Percentiles rank a stretch among this genome's conserved stretches.
These are phyloP conservation scores for Candida tallmaniae DNA, from an alignment of 805 yeast species.

Conservation along the genomic window DNA sequence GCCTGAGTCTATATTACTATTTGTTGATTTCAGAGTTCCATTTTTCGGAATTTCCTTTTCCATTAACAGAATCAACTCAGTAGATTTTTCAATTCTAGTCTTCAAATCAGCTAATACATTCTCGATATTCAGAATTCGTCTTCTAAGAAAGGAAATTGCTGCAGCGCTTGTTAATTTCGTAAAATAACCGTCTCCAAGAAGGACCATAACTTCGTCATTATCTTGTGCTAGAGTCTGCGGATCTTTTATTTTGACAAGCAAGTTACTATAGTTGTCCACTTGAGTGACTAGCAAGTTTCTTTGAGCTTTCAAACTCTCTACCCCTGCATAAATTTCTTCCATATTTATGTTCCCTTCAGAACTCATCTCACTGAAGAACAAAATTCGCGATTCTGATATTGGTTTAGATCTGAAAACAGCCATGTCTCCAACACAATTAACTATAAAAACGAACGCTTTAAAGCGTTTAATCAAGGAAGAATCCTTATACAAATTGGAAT, in stretches of 20 bases:
- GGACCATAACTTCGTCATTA: slow-evolving; percentile 14
- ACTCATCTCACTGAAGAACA: neutral
- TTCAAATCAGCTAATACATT: slow-evolving; percentile 40
- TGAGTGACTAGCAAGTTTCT: neutral
- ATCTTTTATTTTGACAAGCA: too few species aligned
- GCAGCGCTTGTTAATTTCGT: slow-evolving; percentile 25
- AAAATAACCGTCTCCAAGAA: slow-evolving; percentile 39
- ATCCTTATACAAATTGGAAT: slow-evolving; percentile 54
- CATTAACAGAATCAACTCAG: too few species aligned
- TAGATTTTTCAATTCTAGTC: slow-evolving; percentile 28
- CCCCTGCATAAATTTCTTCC: neutral
- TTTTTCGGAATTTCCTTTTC: slow-evolving; percentile 5
- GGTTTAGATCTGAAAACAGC: neutral
- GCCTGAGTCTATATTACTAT: neutral
- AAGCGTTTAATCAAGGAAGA: slow-evolving; percentile 68
- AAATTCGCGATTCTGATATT: slow-evolving; percentile 1
- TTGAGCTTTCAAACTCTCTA: neutral
- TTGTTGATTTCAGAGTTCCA: too few species aligned
- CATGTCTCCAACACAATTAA: slow-evolving; percentile 69
- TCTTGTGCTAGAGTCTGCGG: neutral
- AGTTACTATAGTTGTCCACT: neutral
- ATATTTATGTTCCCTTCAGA: neutral
- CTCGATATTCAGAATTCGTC: slow-evolving; percentile 18
- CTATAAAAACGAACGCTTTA: slow-evolving; percentile 68
- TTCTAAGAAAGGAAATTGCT: slow-evolving; percentile 23